Evolutionary conservation across 2,329 filamentous ascomycete species (phyloP).

Genomic region (Xenoacremonium recifei): DNA sequence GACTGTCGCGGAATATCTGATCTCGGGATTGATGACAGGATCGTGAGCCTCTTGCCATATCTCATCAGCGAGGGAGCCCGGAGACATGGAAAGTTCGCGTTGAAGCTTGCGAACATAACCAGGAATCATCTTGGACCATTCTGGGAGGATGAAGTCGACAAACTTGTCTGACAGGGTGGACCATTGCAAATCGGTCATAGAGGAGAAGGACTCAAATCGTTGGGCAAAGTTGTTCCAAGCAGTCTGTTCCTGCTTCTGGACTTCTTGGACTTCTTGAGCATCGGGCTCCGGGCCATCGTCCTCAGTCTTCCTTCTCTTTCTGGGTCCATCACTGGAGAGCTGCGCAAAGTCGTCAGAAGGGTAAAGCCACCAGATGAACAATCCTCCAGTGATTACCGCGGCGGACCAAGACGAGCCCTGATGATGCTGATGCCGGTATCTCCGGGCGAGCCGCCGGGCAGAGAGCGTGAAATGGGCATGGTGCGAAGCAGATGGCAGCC

Average conservation of each 20-base stretch:
- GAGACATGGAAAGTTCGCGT: constrained; percentile 80
- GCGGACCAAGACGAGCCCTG: constrained; percentile 25
- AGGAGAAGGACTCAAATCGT: constrained; percentile 53
- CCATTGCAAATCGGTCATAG: constrained; percentile 56
- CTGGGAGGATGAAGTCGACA: constrained; percentile 71
- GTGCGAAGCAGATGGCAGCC: constrained; percentile 9
- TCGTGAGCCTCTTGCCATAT: constrained; percentile 93
- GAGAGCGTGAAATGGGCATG: constrained; percentile 18
- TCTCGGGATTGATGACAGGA: constrained; percentile 80
- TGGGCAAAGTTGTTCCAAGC: constrained; percentile 50
- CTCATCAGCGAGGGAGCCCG: constrained; percentile 85
- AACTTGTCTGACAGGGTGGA: constrained; percentile 55
- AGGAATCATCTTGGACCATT: constrained; percentile 78
- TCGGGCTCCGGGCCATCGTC: constrained; percentile 13
- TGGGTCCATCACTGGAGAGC: constrained; percentile 23
- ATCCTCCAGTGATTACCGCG: constrained; percentile 33
- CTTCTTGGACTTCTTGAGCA: constrained; percentile 13
- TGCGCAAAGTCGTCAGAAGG: constrained; percentile 42
- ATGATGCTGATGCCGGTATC: constrained; percentile 14
- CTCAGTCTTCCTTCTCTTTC: constrained; percentile 8
- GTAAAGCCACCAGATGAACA: constrained; percentile 44
- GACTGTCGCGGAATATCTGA: constrained; percentile 76
- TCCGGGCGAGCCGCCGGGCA: constrained; percentile 15
- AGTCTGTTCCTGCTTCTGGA: constrained; percentile 27
- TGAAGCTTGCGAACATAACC: constrained; percentile 80